A percentile compares a stretch with the other conserved stretches of the same genome.
These are phyloP conservation scores for Climacium dendroides DNA, from an alignment of 225 moss, liverwort and hornwort species.

Conservation along the genomic window DNA sequence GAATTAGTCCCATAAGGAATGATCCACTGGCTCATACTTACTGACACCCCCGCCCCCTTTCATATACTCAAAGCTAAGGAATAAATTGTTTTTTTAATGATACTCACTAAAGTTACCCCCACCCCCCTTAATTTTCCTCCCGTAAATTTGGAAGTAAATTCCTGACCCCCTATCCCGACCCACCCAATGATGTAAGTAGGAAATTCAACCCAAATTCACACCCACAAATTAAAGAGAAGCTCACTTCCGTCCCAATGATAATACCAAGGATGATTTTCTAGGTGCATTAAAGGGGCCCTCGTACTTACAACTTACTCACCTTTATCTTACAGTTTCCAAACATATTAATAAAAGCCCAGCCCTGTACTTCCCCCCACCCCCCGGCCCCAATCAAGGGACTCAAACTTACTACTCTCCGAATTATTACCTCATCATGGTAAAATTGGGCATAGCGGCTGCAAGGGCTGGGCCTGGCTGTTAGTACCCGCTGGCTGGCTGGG, in stretches of 20 bases:
- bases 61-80: not conserved
- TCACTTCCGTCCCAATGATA: not conserved
- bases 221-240: not conserved
- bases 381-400: conserved; percentile 12
- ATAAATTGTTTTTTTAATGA: not conserved
- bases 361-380: not conserved
- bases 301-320: not conserved
- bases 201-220: not conserved
- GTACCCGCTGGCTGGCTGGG: not conserved
- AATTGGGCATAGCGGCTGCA: not conserved
- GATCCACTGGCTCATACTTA: no score
- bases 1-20: not conserved
- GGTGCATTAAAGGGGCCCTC: not conserved
- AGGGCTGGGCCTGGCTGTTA: no score
- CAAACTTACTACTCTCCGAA: conserved; percentile 2
- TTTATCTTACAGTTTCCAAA: conserved; percentile 27
- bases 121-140: not conserved
- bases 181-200: not conserved
- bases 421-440: conserved; percentile 50
- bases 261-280: not conserved
- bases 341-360: conserved; percentile 10
- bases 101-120: not conserved
- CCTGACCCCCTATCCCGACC: not conserved
- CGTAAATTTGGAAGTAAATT: not conserved
- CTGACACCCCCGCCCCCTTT: fast-evolving